Evolutionary conservation across 805 yeast species (phyloP), one percentile per base, ranked within the genome.

Genomic region (Tetrapisispora arboricola): DNA sequence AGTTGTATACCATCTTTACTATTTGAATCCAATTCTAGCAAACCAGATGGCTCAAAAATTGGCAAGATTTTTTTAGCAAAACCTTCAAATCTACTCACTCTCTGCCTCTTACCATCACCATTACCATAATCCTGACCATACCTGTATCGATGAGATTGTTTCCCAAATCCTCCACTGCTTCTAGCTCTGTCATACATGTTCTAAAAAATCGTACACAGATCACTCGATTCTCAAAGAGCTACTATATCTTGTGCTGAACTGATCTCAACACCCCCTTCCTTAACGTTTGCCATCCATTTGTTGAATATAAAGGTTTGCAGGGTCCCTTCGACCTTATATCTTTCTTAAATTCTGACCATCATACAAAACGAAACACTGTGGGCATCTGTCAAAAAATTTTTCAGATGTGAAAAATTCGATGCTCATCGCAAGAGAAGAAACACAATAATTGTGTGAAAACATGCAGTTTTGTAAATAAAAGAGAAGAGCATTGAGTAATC

Each of bases 21-120:
- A 41, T 64, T 55, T 4, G 68, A 58, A 24, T 66, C 74, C 41
- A 61, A 57, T 22, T 70, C 70, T 27, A 70, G 46, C 4, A 67
- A 44, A 1, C 74, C 74, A 1, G 74, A 66, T 2, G 66, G 65
- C 39, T 61, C 59, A 47, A 66, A 68, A 16, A 46, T 41, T 4
- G 63, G 63, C 21, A 56, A 24, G 2, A 49, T 44, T 13, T 29
- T 41, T 36, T 38, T 39, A 18, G 17, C 17, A 18, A 15, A 27
- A 7, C 26, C 31, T 24, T 36, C 22, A 29, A 36, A 36, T 9
- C 34, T 15, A 15, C 36, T 32, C 13, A 27, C 24, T 19, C 11
- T 18, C 17, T 12, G 17, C 17, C 30, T 20, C 11, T 21, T 36
- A 12, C 8, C 6, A 18, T 11, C 25, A 20, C 11, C 15, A 10